Base-by-base conservation (phyloP, 495 filamentous ascomycete genomes). In the Aspergillus affinis region DNA sequence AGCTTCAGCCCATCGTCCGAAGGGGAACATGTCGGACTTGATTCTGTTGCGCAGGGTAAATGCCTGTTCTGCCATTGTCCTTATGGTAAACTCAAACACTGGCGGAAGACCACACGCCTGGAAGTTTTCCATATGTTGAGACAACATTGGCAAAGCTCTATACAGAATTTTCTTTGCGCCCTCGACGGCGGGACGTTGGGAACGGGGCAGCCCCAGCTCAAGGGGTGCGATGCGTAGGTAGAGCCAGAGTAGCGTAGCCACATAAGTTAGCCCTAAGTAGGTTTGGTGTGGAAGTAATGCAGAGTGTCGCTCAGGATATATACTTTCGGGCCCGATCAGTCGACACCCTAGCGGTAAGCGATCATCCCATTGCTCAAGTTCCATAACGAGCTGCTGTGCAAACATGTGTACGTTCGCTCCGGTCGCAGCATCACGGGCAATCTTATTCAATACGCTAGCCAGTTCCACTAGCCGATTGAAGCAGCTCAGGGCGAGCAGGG, bases 381-480 rank as follows among this genome's bases (percentile, higher is more conserved):
- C 76, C 48, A 75, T 59, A 20, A 79, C 72, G 54, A 75, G 56
- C 55, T 77, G 78, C 54, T 75, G 76, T n/a, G 69, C 70, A 58
- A 73, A 78, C 17, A 61, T 56, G 36, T 70, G 68, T n/a, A 65
- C 60, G 46, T 72, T 72, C 47, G 68, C 68, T 12, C 71, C 73
- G 27, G 65, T 63, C 5, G 66, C 69, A 8, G 69, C 64, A 41
- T 75, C 72, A 6, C 74, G 67, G 6, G 74, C 69, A 17, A 76
- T 75, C 51, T 75, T 78, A 56, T 79, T 80, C 27, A 84, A 60
- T 0, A 83, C 74, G 27, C 74, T 74, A 6, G 77, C 69, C 17
- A 88, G 55, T 45, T 82, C 77, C 4, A 80, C 72, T 3, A 85
- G 59, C 18, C 72, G 77, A 64, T 89, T 89, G 67, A 89, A 87